phyloP scores from a whole-genome alignment of 441 rosid species.

The Euphorbia neoarborescens region DNA sequence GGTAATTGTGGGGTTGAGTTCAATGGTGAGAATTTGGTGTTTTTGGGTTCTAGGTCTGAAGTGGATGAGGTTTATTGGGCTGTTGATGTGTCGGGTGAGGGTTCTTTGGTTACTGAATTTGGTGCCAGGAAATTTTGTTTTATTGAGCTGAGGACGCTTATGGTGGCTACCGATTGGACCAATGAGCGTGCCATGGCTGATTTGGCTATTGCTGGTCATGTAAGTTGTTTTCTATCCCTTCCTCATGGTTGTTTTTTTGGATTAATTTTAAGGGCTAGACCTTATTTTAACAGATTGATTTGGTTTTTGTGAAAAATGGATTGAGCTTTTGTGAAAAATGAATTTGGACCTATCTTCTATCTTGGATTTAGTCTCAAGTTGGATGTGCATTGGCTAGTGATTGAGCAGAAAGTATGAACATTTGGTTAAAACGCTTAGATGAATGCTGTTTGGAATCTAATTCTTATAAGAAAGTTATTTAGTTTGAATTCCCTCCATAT shows the following conservation, averaged over 20 bases:
- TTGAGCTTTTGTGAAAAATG: background rate
- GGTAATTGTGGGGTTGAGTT: conserved; percentile 39
- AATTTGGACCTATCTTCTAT: background rate
- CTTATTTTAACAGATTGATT: background rate
- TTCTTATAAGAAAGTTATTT: too few relatives aligned
- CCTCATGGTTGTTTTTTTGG: background rate
- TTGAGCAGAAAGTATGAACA: background rate
- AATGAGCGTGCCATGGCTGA: conserved; percentile 62
- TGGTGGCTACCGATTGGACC: conserved; percentile 94
- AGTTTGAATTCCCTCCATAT: too few relatives aligned
- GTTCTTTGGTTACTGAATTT: conserved; percentile 35
- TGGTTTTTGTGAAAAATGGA: background rate
- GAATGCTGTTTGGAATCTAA: background rate
- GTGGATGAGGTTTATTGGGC: conserved; percentile 77
- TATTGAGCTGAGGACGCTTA: conserved; percentile 75
- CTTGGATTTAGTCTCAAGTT: background rate
- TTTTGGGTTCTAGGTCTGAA: conserved; percentile 58
- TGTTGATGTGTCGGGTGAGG: conserved; percentile 48
- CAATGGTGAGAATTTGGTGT: conserved; percentile 48
- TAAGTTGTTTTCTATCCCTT: conserved; percentile 28
- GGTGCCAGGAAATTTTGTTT: conserved; percentile 45
- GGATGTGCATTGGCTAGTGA: background rate
- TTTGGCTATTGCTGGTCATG: conserved; percentile 92
- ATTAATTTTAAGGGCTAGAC: too few relatives aligned
- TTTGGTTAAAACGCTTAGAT: background rate